Base-by-base conservation (phyloP, 1,284 basidiomycete species). In the Megacollybia platyphylla region DNA sequence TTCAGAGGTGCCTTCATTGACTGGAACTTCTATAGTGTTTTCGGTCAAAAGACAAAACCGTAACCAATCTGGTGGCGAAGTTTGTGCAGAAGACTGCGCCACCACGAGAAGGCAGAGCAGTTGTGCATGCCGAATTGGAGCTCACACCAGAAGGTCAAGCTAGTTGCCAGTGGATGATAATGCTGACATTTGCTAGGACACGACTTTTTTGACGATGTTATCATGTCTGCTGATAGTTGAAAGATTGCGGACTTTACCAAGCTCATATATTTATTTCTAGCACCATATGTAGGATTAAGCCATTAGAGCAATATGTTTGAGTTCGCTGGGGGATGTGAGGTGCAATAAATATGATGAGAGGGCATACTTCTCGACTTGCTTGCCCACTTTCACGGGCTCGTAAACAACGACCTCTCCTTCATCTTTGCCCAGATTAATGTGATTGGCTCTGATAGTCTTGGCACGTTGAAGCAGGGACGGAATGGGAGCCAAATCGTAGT, bases 301-400 rank as follows among this genome's bases (percentile, higher is more conserved):
- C 78, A 89, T 81, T 15, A 90, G 67, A 5, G 82, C 82, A 47
- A 92, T 90, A 49, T 90, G 76, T 44, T 75, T 81, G 48, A 91
- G 62, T 61, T 90, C 88, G 52, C 87, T 91, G 41, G 27, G 32
- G 35, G 28, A 51, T 43, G 48, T 44, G 50, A 41, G 39, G 18
- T 46, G 15, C 3, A 46, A 10, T 17, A 11, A 20, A 45, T 18
- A 10, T 30, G 30, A 17, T 18, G 45, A 31, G 32, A 5, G 13
- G 1, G 62, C 81, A 57, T 52, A 89, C 88, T 79, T 80, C 54
- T 80, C 76, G 15, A 91, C 87, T 54, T 90, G 87, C 53, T 85
- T 73, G 7, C 88, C 88, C 36, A 90, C 89, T 54, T 87, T 83
- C 78, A 91, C 84, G 2, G 73, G 69, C 42, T 77, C 71, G 52